These are phyloP conservation scores for Bauhinia variegata DNA, from an alignment of 306 rosid species.

Conservation along the genomic window DNA sequence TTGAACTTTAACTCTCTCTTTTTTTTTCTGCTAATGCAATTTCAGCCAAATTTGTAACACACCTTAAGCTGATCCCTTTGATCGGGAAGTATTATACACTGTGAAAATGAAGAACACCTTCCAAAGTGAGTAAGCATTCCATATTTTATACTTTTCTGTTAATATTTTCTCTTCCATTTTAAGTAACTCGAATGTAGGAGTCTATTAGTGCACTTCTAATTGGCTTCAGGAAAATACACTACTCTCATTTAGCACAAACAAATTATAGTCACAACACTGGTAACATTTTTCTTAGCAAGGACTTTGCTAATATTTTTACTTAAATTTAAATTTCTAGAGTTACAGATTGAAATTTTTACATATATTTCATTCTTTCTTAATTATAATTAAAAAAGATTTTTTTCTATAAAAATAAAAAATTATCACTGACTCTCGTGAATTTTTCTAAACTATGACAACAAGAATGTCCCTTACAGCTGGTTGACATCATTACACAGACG, in stretches of 20 bases:
- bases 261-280: slow-evolving; percentile 1
- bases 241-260: slow-evolving; percentile 18
- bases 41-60: too few species aligned
- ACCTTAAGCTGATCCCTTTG: slow-evolving; percentile 84
- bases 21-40: too few species aligned
- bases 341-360: too few species aligned
- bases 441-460: slow-evolving; percentile 1
- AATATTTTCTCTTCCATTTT: slow-evolving; percentile 77
- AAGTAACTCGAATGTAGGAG: slow-evolving; percentile 66
- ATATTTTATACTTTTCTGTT: slow-evolving; percentile 58
- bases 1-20: too few species aligned
- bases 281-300: too few species aligned
- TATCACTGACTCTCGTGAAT: background rate
- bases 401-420: too few species aligned
- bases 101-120: slow-evolving; percentile 78
- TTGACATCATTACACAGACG: slow-evolving; percentile 8
- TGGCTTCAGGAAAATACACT: slow-evolving; percentile 62
- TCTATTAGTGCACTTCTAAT: slow-evolving; percentile 79
- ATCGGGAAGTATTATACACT: slow-evolving; percentile 62
- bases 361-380: too few species aligned
- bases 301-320: too few species aligned
- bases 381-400: too few species aligned
- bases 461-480: too few species aligned
- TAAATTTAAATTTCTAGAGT: too few species aligned
- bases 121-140: background rate